These are phyloP conservation scores for Pythium biforme DNA, from an alignment of 352 stramenopile genomes.

Conservation along the genomic window DNA sequence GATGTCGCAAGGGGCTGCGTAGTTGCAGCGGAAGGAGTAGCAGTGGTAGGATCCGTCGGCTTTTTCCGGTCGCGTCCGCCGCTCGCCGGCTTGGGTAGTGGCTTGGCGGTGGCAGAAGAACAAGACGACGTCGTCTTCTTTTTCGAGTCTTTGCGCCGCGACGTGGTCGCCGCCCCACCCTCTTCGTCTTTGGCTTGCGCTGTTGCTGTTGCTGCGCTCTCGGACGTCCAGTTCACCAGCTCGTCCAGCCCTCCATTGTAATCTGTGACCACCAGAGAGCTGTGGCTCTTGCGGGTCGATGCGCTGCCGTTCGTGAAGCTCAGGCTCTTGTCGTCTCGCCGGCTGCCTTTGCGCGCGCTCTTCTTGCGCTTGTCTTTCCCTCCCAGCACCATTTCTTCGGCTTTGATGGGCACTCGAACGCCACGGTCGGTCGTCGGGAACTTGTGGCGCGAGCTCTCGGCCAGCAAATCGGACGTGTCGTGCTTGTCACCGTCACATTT, in stretches of 20 bases:
- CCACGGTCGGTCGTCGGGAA: conserved; percentile 14
- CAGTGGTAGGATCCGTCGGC: neutral
- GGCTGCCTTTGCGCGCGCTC: conserved; percentile 17
- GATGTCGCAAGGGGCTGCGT: neutral
- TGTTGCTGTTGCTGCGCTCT: neutral
- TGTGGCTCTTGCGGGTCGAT: conserved; percentile 22
- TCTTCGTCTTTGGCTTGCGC: conserved; percentile 16
- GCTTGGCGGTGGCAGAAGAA: neutral
- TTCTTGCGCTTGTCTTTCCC: conserved; percentile 26
- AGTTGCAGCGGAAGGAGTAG: neutral
- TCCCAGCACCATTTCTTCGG: conserved; percentile 18
- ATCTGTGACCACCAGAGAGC: conserved; percentile 7
- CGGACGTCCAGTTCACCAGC: conserved; percentile 7
- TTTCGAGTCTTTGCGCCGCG: conserved; percentile 15
- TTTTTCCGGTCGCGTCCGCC: conserved; percentile 21
- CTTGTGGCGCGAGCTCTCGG: conserved; percentile 5
- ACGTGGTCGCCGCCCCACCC: neutral
- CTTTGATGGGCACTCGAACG: conserved; percentile 15
- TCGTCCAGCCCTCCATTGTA: conserved; percentile 14
- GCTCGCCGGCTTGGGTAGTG: conserved; percentile 14
- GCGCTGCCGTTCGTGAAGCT: conserved; percentile 2
- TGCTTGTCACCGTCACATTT: conserved; percentile 16
- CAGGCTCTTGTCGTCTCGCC: conserved; percentile 18
- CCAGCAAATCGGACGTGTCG: neutral
- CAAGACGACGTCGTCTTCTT: neutral